Base-by-base conservation (phyloP, 176 grass and related monocot species). In the Carex myosuroides region DNA sequence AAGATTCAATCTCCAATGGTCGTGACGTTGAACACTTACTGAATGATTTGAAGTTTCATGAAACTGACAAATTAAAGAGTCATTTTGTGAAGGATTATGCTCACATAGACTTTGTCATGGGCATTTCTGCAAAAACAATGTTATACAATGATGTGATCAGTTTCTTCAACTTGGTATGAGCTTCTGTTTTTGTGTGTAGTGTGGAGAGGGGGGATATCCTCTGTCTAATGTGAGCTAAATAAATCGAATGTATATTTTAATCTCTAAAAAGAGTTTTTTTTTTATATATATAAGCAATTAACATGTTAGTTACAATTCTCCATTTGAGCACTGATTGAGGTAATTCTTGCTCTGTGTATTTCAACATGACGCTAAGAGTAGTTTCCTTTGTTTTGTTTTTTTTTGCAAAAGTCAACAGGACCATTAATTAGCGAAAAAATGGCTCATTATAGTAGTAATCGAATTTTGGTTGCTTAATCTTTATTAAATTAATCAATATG, bases 71-170 rank as follows among this genome's bases (percentile, higher is more conserved):
- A 89, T 74, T 97, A 1, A 87, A 79, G 4, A 87, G 91, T 56
- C 92, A 87, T 84, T 89, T 87, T 65, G 87, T 94, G 16, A 58
- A 85, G 24, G 65, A 89, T 46, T 92, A 94, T 24, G 92, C 90
- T 26, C 94, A 92, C 81, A 66, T 78, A n/a, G 92, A 94, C 84
- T 92, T 94, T 76, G 66, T 92, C 29, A 85, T 97, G 35, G 94
- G 86, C 21, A 78, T 88, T 54, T 88, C 87, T 52, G 94, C 90
- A 14, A 94, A 87, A 84, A 84, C 84, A 0, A 82, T 87, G 41
- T 87, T 94, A 41, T 97, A 97, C 42, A 64, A 86, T 6, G 71
- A 83, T 1, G 56, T 94, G 37, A 85, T 97, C 4, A 70, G 77
- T 9, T 94, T 92, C 87, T 84, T 97, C 60, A 76, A 76, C 5